These are phyloP conservation scores for Calonectria crousiana DNA, from an alignment of 2,329 filamentous ascomycete species.

Conservation along the genomic window DNA sequence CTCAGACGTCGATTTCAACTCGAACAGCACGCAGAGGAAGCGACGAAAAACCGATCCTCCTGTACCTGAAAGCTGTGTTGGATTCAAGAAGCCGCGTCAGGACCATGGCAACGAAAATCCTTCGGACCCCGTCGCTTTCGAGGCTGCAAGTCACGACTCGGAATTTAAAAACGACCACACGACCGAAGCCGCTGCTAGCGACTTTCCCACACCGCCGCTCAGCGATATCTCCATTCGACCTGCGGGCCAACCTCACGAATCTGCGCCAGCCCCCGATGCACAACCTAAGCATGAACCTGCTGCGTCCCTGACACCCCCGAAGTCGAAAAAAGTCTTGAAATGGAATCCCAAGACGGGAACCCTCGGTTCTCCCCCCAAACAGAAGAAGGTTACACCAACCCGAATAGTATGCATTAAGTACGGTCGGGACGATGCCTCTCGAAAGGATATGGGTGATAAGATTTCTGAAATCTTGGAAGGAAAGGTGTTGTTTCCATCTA, in stretches of 20 bases:
- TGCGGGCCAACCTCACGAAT: background rate
- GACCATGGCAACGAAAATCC: constrained; percentile 34
- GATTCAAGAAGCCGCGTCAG: constrained; percentile 44
- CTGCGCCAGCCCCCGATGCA: constrained; percentile 10
- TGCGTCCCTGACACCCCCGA: constrained; percentile 35
- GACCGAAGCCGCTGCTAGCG: constrained; percentile 4
- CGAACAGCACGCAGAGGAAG: constrained; percentile 53
- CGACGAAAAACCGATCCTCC: constrained; percentile 55
- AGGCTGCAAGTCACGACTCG: constrained; percentile 12
- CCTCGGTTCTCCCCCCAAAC: constrained; percentile 70
- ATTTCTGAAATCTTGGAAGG: constrained; percentile 73
- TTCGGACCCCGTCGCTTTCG: constrained; percentile 22
- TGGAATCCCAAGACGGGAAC: constrained; percentile 73
- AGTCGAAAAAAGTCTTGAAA: constrained; percentile 64
- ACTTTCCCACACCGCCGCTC: constrained; percentile 29
- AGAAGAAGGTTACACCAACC: constrained; percentile 56
- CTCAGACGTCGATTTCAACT: constrained; percentile 33
- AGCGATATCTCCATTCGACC: constrained; percentile 28
- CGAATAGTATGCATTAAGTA: constrained; percentile 71
- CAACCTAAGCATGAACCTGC: constrained; percentile 19
- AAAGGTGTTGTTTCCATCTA: constrained; percentile 41
- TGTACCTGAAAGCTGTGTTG: constrained; percentile 34
- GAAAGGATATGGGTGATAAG: constrained; percentile 64
- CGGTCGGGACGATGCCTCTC: constrained; percentile 59
- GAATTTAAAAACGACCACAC: constrained; percentile 26